Base-by-base conservation (phyloP, 169 alveolate species). In the Eimeria brunetti region DNA sequence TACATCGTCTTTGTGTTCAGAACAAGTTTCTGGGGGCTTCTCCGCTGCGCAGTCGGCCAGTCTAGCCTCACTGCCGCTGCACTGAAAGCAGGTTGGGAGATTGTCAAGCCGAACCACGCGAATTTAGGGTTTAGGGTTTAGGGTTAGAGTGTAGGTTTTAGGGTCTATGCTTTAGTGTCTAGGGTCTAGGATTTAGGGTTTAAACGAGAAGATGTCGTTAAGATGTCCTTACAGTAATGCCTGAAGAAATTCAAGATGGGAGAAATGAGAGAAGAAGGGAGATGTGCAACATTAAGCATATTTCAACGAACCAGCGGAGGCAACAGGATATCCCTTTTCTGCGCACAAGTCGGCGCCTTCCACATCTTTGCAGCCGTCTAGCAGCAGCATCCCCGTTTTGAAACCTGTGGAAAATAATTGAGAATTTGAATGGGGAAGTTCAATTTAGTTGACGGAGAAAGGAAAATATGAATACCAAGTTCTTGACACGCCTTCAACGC, bases 281-380 rank as follows among this genome's bases (percentile, higher is more conserved):
- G 33, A 0, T 69, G 49, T 33, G 7, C 20, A 12, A 24, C 41
- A 3, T 60, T 16, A 38, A 20, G 46, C 22, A 27, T 18, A 53
- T 22, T 18, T n/a, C 85, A 46, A 73, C 96, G 24, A 46, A 41
- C 98, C 99, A 22, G 98, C 97, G 49, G 88, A 60, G 33, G 98
- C 96, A 49, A 97, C 98, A 30, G 97, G 97, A 69, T 98, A 97
- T 53, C 97, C 98, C 64, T 96, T 95, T 3, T 96, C 98, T 7
- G 98, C 98, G 92, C 98, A 97, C 91, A 97, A 58, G 95, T 97
- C 92, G 95, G 96, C 98, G 62, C 97, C 98, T 88, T 97, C 97
- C 27, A 97, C 97, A 60, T 95, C 96, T 46, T 95, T 76, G 67
- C 98, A 98, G 91, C 97, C 97, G 8, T 96, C 97, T 60, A 95